Evolutionary conservation across 1,284 basidiomycete genomes (phyloP), one percentile per base, ranked within the genome.

Genomic region (Pulchroboletus neoregius): DNA sequence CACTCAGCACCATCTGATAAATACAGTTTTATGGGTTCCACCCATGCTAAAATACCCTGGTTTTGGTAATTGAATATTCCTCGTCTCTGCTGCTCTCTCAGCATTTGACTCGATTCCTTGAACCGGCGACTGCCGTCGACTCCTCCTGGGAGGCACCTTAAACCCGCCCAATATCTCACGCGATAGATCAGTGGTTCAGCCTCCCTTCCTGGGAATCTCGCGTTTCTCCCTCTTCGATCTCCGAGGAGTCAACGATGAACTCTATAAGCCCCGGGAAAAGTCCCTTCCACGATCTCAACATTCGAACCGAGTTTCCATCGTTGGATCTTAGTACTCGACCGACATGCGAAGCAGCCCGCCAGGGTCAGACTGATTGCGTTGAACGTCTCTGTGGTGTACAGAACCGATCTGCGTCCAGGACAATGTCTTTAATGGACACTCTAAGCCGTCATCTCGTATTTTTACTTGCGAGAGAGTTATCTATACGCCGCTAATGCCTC

Each of bases 181-280:
- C 45, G 43, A 40, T 42, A 39, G 36, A 54, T 58, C 38, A 39
- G 48, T 57, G 58, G 50, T 43, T 50, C 48, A 45, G 16, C 33
- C 39, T 39, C 30, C 57, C 34, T 39, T 52, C 33, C 45, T 49
- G 49, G 56, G 49, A 54, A 54, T 48, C 30, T 41, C 27, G 22
- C 24, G 27, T 40, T 49, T 11, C 24, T 32, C 39, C 36, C 32
- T 46, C 49, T 42, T 49, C 33, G 48, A 64, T 57, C 58, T 60
- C 62, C 58, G 58, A 60, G 58, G 58, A 60, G 49, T 50, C 52
- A 15, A 34, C 50, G 49, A 43, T 41, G 47, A 43, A 46, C 33
- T 30, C 33, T 22, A 42, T 48, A 28, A 45, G 31, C 44, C 32
- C 48, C 45, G 36, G 49, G 39, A 47, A 46, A 46, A 22, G 37